Evolutionary conservation across 306 rosid species (phyloP).

Genomic region (Astragalus glycyphyllos): DNA sequence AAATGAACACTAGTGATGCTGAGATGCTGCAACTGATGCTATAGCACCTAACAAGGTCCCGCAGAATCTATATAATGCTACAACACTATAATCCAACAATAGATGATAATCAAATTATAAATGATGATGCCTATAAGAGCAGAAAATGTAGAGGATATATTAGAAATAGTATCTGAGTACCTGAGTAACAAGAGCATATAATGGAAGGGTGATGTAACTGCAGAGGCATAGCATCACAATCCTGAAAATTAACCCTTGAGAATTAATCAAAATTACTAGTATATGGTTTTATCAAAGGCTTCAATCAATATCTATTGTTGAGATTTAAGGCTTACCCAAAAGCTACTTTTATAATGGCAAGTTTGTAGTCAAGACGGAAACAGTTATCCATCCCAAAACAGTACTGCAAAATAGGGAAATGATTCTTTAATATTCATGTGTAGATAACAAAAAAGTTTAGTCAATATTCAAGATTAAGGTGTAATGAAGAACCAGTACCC

Average conservation of each 20-base stretch:
- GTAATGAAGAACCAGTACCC: slow-evolving; percentile 60
- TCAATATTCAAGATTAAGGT: slow-evolving; percentile 25
- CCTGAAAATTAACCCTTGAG: slow-evolving; percentile 47
- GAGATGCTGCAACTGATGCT: too few relatives aligned
- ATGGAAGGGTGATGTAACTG: slow-evolving; percentile 92
- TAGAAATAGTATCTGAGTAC: slow-evolving; percentile 39
- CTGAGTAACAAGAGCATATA: slow-evolving; percentile 92
- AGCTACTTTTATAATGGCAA: slow-evolving; percentile 60
- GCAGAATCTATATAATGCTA: too few relatives aligned
- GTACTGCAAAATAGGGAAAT: slow-evolving; percentile 70
- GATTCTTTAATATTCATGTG: slow-evolving; percentile 17
- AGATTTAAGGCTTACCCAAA: slow-evolving; percentile 66
- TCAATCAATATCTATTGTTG: too few relatives aligned
- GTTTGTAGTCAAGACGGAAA: slow-evolving; percentile 64
- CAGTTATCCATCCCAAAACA: slow-evolving; percentile 72
- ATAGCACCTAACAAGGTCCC: too few relatives aligned
- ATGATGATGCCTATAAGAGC: too few relatives aligned
- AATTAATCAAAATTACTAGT: background rate
- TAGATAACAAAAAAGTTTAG: background rate
- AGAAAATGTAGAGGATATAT: too few relatives aligned
- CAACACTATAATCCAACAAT: too few relatives aligned
- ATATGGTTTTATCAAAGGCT: too few relatives aligned
- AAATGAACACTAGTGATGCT: too few relatives aligned
- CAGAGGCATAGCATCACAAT: slow-evolving; percentile 64
- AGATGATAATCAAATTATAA: too few relatives aligned